Conservation (phyloP, 1,139 yeast species). For the Tardiomyces blankii region DNA sequence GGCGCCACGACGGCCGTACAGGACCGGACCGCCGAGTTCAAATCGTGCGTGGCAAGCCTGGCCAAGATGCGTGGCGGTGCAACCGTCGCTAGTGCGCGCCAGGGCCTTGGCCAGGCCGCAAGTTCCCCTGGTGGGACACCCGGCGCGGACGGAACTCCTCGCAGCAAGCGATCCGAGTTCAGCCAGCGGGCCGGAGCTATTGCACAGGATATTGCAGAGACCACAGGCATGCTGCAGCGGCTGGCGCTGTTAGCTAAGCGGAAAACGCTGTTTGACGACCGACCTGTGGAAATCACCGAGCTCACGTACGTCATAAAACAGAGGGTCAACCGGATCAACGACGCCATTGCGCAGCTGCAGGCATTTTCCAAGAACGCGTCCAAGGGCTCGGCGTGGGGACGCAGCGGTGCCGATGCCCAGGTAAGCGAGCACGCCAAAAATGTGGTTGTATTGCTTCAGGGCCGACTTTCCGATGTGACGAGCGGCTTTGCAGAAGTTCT, state of each 20-base stretch:
- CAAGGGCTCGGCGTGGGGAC: conserved; percentile 22
- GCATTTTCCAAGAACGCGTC: conserved; percentile 24
- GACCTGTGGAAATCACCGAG: conserved; percentile 89
- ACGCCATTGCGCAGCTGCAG: conserved; percentile 58
- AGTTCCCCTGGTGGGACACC: conserved; percentile 10
- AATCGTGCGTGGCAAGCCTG: conserved; percentile 67
- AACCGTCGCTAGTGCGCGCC: conserved; percentile 9
- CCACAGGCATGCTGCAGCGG: conserved; percentile 75
- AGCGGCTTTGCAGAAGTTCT: conserved; percentile 85
- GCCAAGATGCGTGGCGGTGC: conserved; percentile 41
- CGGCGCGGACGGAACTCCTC: conserved; percentile 7
- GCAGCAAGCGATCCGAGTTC: conserved; percentile 40
- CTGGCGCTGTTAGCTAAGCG: conserved; percentile 75
- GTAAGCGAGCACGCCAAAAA: conserved; percentile 67
- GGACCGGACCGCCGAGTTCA: conserved; percentile 78
- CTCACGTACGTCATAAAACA: conserved; percentile 88
- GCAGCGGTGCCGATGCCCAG: conserved; percentile 42
- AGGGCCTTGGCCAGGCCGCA: conserved; percentile 6
- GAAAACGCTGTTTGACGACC: conserved; percentile 90
- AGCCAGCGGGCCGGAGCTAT: conserved; percentile 70
- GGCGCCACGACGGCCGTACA: conserved; percentile 31
- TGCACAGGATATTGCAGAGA: conserved; percentile 80
- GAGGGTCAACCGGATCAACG: conserved; percentile 79
- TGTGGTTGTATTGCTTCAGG: conserved; percentile 76
- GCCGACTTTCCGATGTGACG: conserved; percentile 82